phyloP scores from a whole-genome alignment of 169 alveolate species.

The Cryptosporidium andersoni region DNA sequence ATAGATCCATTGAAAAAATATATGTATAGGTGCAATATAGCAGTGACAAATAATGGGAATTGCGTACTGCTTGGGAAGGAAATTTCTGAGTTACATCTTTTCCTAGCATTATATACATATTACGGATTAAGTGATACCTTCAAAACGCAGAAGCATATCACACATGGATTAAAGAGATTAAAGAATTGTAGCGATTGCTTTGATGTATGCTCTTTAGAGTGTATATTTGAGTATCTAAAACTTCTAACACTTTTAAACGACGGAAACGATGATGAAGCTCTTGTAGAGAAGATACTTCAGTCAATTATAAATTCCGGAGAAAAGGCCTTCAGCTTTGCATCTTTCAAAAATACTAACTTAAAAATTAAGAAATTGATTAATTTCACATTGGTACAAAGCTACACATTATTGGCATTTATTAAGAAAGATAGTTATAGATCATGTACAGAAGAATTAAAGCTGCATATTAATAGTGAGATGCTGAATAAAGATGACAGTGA shows the following conservation, averaged over 20 bases:
- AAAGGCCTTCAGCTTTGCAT: slow-evolving; percentile 11
- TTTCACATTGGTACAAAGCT: slow-evolving; percentile 12
- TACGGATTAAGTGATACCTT: slow-evolving; percentile 10
- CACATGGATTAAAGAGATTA: neutral
- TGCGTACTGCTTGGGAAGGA: neutral
- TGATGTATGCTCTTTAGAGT: slow-evolving; percentile 32
- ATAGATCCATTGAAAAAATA: slow-evolving; percentile 11
- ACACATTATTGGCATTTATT: slow-evolving; percentile 19
- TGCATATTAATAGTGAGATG: neutral
- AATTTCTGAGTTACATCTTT: slow-evolving; percentile 29
- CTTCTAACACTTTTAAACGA: slow-evolving; percentile 1
- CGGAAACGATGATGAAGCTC: slow-evolving; percentile 3
- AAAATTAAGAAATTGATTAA: slow-evolving; percentile 13
- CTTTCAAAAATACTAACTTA: too few relatives aligned
- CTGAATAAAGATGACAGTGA: neutral
- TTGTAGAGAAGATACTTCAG: slow-evolving; percentile 4
- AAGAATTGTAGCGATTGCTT: slow-evolving; percentile 13
- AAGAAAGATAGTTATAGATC: slow-evolving; percentile 1
- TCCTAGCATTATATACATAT: slow-evolving; percentile 17
- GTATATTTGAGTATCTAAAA: slow-evolving; percentile 27
- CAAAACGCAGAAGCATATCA: slow-evolving; percentile 5
- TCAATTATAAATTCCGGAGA: slow-evolving; percentile 4
- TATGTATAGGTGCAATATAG: neutral
- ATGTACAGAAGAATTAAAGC: slow-evolving; percentile 8
- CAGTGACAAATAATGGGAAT: neutral